Evolutionary conservation across 2,329 filamentous ascomycete genomes (phyloP), one percentile per base, ranked within the genome.

Genomic region (Penicillium sp.): DNA sequence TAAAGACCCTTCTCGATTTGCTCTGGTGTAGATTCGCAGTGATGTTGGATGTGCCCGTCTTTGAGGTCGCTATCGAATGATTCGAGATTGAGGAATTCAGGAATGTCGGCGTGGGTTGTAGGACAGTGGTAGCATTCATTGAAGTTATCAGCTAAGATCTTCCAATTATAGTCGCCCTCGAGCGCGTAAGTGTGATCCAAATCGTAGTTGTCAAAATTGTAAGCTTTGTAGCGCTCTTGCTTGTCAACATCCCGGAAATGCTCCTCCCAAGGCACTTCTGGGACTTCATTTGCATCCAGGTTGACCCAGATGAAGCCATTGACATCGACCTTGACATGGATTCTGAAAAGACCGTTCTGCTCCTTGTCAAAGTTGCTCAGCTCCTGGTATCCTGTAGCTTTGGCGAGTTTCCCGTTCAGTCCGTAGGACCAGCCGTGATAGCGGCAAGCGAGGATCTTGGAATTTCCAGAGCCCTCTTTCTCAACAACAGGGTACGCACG

Each of bases 81-180:
- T 54, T 78, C 76, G 36, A 85, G 76, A 55, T 85, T 80, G 41
- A 82, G 78, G n/a, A 85, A 75, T 39, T 75, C 73, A 4, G 80
- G 76, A 30, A 85, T 80, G 53, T 83, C 81, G 2, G 84, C 82
- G 60, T 85, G 83, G 2, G 82, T 79, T 0, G 79, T 81, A 47
- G 79, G 78, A 73, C 82, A 85, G 72, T 86, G 83, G 61, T 86
- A 87, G 65, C 83, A 86, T 57, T 72, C 83, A 67, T 87, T 64
- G 51, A 64, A 64, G 11, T 64, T 63, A 43, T 64, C 62, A 2
- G 61, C 59, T 19, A 64, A 42, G 13, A 64, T 62, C 51, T 64
- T 64, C 61, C 62, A 64, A 42, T 64, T 64, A 27, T 61, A 64
- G 19, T 62, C 51, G 2, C 62, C 62, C 10, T 64, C 61, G 7